Evolutionary conservation across 257 asterid species (phyloP), one percentile per base, ranked within the genome.

Genomic region (Capsicum baccatum): DNA sequence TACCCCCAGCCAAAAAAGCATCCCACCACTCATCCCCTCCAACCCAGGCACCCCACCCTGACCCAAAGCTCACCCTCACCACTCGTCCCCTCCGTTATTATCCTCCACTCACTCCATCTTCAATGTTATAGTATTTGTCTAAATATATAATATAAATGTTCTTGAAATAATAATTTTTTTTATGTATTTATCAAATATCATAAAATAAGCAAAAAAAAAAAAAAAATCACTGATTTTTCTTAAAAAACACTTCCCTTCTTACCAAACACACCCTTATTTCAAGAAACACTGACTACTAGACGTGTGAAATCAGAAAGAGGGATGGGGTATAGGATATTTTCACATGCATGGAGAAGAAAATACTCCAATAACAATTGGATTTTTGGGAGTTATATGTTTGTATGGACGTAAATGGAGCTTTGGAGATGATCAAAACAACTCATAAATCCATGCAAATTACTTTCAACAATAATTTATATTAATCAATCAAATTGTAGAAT

Each of bases 391-490:
- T 54, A 48, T 58, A 9, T 44, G 48, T 63, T 78, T 85, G 84
- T 83, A 83, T 83, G 86, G 88, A 83, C 74, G n/a, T 79, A 44
- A 83, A 83, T 74, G 80, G 85, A 76, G 16, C 35, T 62, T 50
- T 52, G 9, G 81, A 54, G 63, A 76, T 76, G 63, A 26, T 8
- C 50, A 54, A 78, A 78, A 78, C 82, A 78, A 54, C 33, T 78
- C 82, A 78, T 55, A 4, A 78, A 26, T 54, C 50, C 64, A 26
- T 54, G 64, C 33, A 76, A 74, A 21, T 50, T 78, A 52, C 15
- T 78, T 33, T 78, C 82, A 54, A 9, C 26, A 78, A 52, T 76
- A 70, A 17, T 63, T n/a, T 60, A 17, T 35, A 37, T 16, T 39
- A 39, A 39, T 39, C 44, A 39, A 42, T 54, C 64, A 78, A 78